Percentiles rank a stretch among this genome's conserved stretches.
Conservation (phyloP, 345 rosid species). For the Streptanthus diversifolius region DNA sequence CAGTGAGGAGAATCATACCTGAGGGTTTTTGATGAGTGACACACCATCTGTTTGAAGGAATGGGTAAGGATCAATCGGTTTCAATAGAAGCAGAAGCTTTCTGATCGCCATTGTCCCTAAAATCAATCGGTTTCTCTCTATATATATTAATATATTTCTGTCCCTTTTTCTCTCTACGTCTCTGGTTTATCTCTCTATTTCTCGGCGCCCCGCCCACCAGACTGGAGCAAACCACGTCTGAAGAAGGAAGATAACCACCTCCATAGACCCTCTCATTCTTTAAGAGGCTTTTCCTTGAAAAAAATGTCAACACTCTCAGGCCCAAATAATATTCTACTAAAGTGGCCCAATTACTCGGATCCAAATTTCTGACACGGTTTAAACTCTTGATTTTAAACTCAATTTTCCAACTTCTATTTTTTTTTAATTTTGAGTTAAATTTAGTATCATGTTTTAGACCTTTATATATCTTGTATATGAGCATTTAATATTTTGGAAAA, state of each 20-base stretch:
- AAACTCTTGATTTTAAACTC: too few species aligned
- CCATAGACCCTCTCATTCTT: background rate
- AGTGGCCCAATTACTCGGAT: background rate
- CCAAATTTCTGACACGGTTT: background rate
- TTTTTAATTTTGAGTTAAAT: background rate
- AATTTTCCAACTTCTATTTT: too few species aligned
- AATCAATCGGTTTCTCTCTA: background rate
- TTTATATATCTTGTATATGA: background rate
- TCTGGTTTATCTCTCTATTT: background rate
- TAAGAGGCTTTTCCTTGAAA: background rate
- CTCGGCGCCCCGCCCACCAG: background rate
- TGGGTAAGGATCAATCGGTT: constrained; percentile 63
- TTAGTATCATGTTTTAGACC: background rate
- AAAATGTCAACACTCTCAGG: background rate
- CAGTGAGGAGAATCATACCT: constrained; percentile 33
- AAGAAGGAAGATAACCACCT: background rate
- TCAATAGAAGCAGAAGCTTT: constrained; percentile 67
- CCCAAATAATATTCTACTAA: background rate
- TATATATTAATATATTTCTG: too few species aligned
- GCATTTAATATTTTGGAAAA: background rate
- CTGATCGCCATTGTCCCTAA: constrained; percentile 52
- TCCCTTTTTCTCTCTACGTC: background rate
- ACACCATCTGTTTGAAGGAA: constrained; percentile 36
- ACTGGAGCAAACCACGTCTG: background rate
- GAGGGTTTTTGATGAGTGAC: constrained; percentile 45